phyloP scores from a whole-genome alignment of 345 rosid species.

The Firmiana major region DNA sequence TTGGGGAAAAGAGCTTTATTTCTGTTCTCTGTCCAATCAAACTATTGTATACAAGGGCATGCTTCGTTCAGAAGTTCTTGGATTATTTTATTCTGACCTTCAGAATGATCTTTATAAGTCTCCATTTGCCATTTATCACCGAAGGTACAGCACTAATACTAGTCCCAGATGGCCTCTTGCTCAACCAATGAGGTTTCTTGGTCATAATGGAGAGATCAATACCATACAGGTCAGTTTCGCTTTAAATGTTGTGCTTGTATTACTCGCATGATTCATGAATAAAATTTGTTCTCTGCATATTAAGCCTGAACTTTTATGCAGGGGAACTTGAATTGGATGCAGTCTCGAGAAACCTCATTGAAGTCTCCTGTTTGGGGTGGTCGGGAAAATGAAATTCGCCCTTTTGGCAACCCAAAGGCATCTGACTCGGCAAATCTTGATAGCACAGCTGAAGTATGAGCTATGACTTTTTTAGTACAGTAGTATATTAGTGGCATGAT shows the following conservation, averaged over 20 bases:
- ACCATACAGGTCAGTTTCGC: conserved; percentile 75
- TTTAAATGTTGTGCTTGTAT: not conserved
- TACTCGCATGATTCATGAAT: not conserved
- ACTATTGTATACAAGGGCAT: conserved; percentile 97
- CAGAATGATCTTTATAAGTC: conserved; percentile 68
- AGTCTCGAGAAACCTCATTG: conserved; percentile 86
- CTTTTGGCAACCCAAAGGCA: conserved; percentile 89
- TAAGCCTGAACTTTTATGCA: conserved; percentile 26
- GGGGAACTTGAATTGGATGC: conserved; percentile 99
- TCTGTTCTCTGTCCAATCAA: conserved; percentile 93
- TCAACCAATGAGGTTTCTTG: conserved; percentile 99
- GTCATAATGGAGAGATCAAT: conserved; percentile 99
- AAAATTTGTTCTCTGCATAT: conserved; percentile 5
- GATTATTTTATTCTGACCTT: conserved; percentile 79
- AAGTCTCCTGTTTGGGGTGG: conserved; percentile 94
- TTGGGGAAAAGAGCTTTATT: conserved; percentile 89
- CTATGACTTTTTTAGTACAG: conserved; percentile 6
- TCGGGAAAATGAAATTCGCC: conserved; percentile 94
- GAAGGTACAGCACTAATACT: conserved; percentile 95
- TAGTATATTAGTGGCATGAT: not conserved
- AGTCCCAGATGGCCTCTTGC: conserved; percentile 99
- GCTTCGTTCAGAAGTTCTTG: conserved; percentile 97
- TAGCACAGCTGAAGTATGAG: conserved; percentile 90
- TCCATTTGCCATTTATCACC: conserved; percentile 93
- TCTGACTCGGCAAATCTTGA: conserved; percentile 99